Evolutionary conservation across 371 early-diverging fungal species (phyloP).

Genomic region (Chytridium lagenaria): DNA sequence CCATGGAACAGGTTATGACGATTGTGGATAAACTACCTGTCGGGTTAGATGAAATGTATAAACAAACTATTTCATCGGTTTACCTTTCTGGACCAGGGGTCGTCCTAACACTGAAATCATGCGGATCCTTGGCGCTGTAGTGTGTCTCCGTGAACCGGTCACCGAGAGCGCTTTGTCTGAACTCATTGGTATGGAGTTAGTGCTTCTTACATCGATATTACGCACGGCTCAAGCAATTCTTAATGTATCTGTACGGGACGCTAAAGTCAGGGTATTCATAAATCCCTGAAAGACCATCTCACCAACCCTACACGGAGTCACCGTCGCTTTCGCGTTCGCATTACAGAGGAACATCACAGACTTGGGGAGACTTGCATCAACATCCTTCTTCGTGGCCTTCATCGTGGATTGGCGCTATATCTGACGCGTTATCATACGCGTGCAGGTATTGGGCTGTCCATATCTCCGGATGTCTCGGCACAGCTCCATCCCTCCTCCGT

Average conservation of each 20-base stretch:
- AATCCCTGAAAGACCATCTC: conserved; percentile 37
- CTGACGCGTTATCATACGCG: not conserved
- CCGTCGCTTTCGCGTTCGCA: not conserved
- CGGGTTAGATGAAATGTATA: conserved; percentile 24
- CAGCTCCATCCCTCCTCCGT: not conserved
- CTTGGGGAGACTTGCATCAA: conserved; percentile 7
- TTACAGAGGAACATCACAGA: conserved; percentile 11
- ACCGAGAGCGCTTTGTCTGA: conserved; percentile 7
- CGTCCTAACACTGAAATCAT: conserved; percentile 5
- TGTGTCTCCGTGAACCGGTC: conserved; percentile 23
- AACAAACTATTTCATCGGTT: conserved; percentile 4
- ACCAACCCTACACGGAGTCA: conserved; percentile 25
- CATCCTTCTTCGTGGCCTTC: not conserved
- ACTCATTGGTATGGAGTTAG: conserved; percentile 10
- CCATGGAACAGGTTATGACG: not conserved
- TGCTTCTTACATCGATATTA: not conserved
- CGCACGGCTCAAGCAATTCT: conserved; percentile 18
- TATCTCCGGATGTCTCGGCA: conserved; percentile 13
- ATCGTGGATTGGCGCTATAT: not conserved
- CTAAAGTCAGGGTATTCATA: conserved; percentile 30
- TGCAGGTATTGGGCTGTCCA: conserved; percentile 8
- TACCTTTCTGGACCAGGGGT: conserved; percentile 14
- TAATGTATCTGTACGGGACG: conserved; percentile 4
- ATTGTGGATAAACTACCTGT: not conserved
- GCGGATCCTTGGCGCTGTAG: conserved; percentile 25